Evolutionary conservation across 495 filamentous ascomycete species (phyloP), one percentile per base, ranked within the genome.

Genomic region (Penicillium pancosmium): DNA sequence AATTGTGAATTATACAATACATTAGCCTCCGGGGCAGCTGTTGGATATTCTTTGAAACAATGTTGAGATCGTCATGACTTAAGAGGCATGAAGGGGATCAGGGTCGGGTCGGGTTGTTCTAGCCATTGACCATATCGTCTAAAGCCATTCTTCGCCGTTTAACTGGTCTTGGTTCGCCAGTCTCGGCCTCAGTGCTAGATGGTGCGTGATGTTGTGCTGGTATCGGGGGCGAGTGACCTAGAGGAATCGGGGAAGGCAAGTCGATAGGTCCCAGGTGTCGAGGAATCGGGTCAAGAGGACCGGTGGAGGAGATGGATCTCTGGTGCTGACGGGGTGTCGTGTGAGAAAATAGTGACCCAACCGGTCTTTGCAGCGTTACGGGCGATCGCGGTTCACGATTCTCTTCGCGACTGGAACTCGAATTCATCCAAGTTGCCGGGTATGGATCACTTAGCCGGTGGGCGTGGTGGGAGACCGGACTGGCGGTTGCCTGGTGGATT

Each of bases 131-230:
- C 68, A 80, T 80, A 46, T 80, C 76, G 55, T 80, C 73, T 51
- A 80, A 50, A 13, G 77, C 61, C 92, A 88, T 67, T 80, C 88
- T 62, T 86, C 81, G 76, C 79, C 95, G 67, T 82, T 92, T 64
- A 84, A 91, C 13, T 79, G 91, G 49, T 83, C 91, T 71, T 83
- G 60, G 56, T 18, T 76, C 73, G 2, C 63, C 47, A 38, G 46
- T 27, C n/a, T 76, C 66, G 3, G 61, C 44, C 33, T 73, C 70
- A 18, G 63, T 59, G 1, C 27, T 58, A 2, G 62, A 49, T 13
- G 59, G 65, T 2, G 68, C 67, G 19, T 62, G 34, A 5, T 66
- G 65, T 12, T 66, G 65, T 12, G 46, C 44, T 7, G 56, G 38
- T 3, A 54, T 38, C 4, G 68, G 51, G 7, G 67, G 54, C 10